Conservation (phyloP, 2,329 filamentous ascomycete genomes). For the Dothidotthia symphoricarpi region DNA sequence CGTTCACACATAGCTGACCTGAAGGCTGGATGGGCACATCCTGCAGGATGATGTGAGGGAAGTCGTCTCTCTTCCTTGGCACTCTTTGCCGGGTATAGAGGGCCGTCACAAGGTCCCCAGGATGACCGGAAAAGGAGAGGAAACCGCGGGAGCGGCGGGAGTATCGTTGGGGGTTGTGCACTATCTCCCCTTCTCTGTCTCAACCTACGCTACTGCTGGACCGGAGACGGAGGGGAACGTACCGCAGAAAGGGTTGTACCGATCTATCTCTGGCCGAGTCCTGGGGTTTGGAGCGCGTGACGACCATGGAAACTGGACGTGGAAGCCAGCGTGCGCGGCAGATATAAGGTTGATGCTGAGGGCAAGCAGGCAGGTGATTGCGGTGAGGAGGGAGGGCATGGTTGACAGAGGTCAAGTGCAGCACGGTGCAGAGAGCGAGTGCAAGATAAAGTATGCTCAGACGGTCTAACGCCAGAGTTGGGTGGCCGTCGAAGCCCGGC, state of each 20-base stretch:
- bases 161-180: conserved; percentile 8
- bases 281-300: conserved; percentile 4
- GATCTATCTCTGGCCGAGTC: conserved; percentile 7
- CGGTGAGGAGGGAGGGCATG: conserved; percentile 1
- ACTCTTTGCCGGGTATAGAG: conserved; percentile 7
- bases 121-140: conserved; percentile 8
- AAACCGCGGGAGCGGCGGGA: conserved; percentile 5
- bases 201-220: background rate
- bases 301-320: conserved; percentile 9
- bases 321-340: conserved; percentile 9
- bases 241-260: conserved; percentile 8
- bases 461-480: too few species aligned
- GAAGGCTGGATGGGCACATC: conserved; percentile 8
- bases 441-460: background rate
- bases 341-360: conserved; percentile 3
- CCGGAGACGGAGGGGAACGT: background rate
- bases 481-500: background rate
- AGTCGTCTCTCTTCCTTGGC: conserved; percentile 8
- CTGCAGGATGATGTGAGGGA: conserved; percentile 3
- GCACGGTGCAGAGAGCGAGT: conserved; percentile 1
- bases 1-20: conserved; percentile 9
- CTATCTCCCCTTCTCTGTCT: conserved; percentile 5
- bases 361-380: conserved; percentile 2
- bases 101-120: conserved; percentile 7
- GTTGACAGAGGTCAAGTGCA: background rate